Conservation (phyloP, 208 protist species). For the Phytomonas sp. region DNA sequence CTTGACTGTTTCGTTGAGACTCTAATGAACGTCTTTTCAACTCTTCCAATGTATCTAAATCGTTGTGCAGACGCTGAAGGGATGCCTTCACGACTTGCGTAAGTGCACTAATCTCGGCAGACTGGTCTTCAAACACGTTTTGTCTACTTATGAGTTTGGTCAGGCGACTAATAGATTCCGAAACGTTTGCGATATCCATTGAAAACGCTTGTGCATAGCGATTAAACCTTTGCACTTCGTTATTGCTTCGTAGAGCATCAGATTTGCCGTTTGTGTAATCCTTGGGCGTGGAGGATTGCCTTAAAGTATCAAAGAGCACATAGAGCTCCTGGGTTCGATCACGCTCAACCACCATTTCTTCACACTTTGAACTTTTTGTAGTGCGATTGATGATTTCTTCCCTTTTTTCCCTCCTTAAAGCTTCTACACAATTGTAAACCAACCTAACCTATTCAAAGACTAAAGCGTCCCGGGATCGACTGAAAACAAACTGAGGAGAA, state of each 20-base stretch:
- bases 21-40: constrained; percentile 53
- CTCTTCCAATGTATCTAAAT: constrained; percentile 64
- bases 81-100: constrained; percentile 76
- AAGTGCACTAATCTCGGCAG: constrained; percentile 61
- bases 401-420: not conserved
- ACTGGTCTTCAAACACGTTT: constrained; percentile 87
- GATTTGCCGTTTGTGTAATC: not conserved
- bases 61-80: constrained; percentile 69
- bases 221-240: constrained; percentile 75
- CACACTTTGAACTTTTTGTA: not conserved
- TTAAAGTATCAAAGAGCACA: constrained; percentile 19
- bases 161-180: constrained; percentile 74
- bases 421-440: not conserved
- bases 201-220: constrained; percentile 74
- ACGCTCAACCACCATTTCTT: constrained; percentile 27
- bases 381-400: not conserved
- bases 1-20: constrained; percentile 22
- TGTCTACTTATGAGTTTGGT: constrained; percentile 70
- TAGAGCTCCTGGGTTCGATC: constrained; percentile 45
- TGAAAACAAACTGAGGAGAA: not conserved
- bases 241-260: constrained; percentile 39
- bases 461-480: not conserved
- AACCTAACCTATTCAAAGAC: not conserved
- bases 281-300: constrained; percentile 1
- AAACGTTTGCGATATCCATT: constrained; percentile 64